Percentiles rank a stretch among this genome's conserved stretches.
Conservation (phyloP, 2,329 filamentous ascomycete species). For the Paecilomyces niveus region DNA sequence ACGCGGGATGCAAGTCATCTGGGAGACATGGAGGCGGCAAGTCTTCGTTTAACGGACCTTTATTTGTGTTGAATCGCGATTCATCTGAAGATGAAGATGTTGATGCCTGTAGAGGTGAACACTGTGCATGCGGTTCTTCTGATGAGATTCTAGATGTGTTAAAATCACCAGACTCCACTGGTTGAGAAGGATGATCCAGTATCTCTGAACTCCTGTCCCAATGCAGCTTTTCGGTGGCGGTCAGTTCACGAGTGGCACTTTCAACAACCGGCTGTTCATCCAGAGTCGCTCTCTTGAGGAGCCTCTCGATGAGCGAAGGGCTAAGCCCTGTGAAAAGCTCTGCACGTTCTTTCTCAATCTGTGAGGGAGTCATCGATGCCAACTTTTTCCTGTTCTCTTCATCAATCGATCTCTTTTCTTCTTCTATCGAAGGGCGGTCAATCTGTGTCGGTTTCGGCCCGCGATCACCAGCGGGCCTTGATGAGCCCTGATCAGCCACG, state of each 20-base stretch:
- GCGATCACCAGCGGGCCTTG: slow-evolving; percentile 10
- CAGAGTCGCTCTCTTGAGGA: slow-evolving; percentile 70
- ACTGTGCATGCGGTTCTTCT: background rate
- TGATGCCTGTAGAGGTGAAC: background rate
- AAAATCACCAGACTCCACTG: slow-evolving; percentile 24
- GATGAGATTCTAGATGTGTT: slow-evolving; percentile 10
- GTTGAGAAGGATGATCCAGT: background rate
- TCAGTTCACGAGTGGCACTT: background rate
- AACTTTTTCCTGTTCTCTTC: slow-evolving; percentile 71
- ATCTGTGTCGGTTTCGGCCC: slow-evolving; percentile 12
- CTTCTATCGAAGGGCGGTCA: slow-evolving; percentile 31
- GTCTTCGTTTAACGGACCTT: slow-evolving; percentile 21
- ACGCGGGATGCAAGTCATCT: slow-evolving; percentile 33
- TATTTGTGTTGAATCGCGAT: slow-evolving; percentile 3
- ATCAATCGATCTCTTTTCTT: slow-evolving; percentile 68
- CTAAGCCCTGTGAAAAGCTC: slow-evolving; percentile 76
- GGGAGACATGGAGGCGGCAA: slow-evolving; percentile 27
- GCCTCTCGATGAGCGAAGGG: slow-evolving; percentile 65
- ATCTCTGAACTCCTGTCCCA: background rate
- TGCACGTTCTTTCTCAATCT: slow-evolving; percentile 72
- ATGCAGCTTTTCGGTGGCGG: slow-evolving; percentile 1
- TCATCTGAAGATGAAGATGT: slow-evolving; percentile 6
- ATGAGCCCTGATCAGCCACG: background rate
- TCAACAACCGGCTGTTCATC: slow-evolving; percentile 45
- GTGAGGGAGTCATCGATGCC: slow-evolving; percentile 68